Conservation (phyloP, 305 asterid genomes). For the Rubia tinctorum region DNA sequence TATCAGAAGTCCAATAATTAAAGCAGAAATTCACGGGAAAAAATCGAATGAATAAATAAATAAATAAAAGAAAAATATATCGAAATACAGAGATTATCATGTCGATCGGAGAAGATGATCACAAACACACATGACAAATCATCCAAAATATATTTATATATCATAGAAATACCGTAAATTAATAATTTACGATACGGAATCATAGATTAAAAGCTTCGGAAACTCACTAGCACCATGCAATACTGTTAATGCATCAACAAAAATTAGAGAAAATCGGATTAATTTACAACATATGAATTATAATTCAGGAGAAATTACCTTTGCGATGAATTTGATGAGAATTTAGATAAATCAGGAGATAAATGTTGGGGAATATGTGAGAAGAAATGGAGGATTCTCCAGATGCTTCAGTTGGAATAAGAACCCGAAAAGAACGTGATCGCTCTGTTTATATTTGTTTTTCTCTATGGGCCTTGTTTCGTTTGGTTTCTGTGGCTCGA, state of each 20-base stretch:
- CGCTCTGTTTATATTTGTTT: background rate
- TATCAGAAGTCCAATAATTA: background rate
- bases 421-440: background rate
- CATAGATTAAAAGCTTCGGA: background rate
- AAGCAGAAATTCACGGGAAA: no score
- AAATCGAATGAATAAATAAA: no score
- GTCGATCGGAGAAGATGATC: background rate
- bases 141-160: background rate
- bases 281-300: background rate
- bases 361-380: background rate
- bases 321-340: background rate
- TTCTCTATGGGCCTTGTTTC: background rate
- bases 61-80: background rate
- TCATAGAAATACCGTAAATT: background rate
- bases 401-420: background rate
- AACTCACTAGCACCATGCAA: background rate
- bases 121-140: background rate
- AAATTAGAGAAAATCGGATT: background rate
- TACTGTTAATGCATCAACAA: background rate
- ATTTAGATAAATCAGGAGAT: background rate
- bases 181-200: background rate
- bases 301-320: background rate
- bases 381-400: slow-evolving; percentile 5
- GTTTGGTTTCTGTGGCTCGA: background rate
- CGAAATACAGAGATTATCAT: background rate